Conservation (phyloP, 2,329 filamentous ascomycete genomes). For the Sarocladium kiliense region DNA sequence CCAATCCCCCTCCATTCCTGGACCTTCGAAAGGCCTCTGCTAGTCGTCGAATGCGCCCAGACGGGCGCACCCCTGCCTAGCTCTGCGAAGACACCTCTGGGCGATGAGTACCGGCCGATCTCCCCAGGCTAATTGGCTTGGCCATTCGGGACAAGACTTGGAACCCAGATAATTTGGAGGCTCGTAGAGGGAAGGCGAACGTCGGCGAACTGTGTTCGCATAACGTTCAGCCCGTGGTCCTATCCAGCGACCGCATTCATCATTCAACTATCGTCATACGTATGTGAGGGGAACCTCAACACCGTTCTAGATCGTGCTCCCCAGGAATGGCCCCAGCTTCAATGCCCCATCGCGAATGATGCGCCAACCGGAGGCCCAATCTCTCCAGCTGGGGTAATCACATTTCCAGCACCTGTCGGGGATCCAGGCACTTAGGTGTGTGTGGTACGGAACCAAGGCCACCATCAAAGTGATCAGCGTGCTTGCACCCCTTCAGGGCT, state of each 20-base stretch:
- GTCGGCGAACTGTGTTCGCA: too few species aligned
- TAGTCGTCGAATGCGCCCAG: not conserved
- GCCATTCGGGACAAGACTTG: not conserved
- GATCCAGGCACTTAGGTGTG: not conserved
- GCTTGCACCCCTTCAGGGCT: not conserved
- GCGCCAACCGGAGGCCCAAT: not conserved
- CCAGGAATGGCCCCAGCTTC: not conserved
- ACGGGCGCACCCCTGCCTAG: not conserved
- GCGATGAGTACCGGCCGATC: slow-evolving; percentile 6
- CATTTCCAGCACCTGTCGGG: not conserved
- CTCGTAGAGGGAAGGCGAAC: too few species aligned
- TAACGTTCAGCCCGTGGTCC: too few species aligned
- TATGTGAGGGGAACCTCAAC: too few species aligned
- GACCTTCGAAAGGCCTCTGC: not conserved
- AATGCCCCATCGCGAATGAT: not conserved
- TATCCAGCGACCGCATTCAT: too few species aligned
- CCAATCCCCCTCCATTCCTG: not conserved
- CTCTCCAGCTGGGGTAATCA: not conserved
- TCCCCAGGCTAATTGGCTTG: not conserved
- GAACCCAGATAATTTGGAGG: too few species aligned
- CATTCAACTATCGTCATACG: too few species aligned
- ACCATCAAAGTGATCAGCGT: not conserved
- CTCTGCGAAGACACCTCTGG: not conserved
- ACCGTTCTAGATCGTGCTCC: too few species aligned
- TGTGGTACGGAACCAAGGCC: not conserved